These are phyloP conservation scores for Leccinellum albellum DNA, from an alignment of 768 basidiomycete species.

Conservation along the genomic window DNA sequence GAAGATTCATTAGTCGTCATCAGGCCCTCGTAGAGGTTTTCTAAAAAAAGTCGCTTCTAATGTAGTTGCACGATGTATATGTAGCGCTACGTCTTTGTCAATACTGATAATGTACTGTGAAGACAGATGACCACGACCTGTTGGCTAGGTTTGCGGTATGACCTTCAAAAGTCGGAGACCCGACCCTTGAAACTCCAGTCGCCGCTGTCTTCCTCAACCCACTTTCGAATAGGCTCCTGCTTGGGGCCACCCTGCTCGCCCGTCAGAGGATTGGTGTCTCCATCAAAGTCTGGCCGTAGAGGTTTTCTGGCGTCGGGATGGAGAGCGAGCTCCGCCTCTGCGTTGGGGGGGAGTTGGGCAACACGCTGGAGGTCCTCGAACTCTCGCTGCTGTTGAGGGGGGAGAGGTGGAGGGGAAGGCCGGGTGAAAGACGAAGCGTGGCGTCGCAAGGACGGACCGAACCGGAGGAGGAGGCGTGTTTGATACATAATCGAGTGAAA, in stretches of 20 bases:
- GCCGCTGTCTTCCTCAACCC: constrained; percentile 50
- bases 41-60: constrained; percentile 10
- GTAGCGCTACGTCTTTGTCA: constrained; percentile 14
- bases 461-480: neutral
- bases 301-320: constrained; percentile 71
- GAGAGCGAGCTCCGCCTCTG: constrained; percentile 42
- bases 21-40: neutral
- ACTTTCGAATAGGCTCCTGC: constrained; percentile 68
- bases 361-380: constrained; percentile 78
- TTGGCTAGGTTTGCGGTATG: too few species aligned
- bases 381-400: constrained; percentile 72
- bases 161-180: constrained; percentile 89
- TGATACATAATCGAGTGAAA: neutral
- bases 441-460: constrained; percentile 7
- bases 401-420: constrained; percentile 74
- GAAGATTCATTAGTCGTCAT: constrained; percentile 21
- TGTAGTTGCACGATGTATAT: constrained; percentile 9
- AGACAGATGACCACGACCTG: neutral
- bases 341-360: constrained; percentile 46
- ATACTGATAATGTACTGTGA: constrained; percentile 7
- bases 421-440: constrained; percentile 41
- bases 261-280: constrained; percentile 75
- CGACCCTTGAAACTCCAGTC: constrained; percentile 93
- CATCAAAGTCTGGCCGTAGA: constrained; percentile 67
- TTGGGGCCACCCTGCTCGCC: constrained; percentile 89